Base-by-base conservation (phyloP, 2,329 filamentous ascomycete genomes). In the Ceratocystis diversiconidia region DNA sequence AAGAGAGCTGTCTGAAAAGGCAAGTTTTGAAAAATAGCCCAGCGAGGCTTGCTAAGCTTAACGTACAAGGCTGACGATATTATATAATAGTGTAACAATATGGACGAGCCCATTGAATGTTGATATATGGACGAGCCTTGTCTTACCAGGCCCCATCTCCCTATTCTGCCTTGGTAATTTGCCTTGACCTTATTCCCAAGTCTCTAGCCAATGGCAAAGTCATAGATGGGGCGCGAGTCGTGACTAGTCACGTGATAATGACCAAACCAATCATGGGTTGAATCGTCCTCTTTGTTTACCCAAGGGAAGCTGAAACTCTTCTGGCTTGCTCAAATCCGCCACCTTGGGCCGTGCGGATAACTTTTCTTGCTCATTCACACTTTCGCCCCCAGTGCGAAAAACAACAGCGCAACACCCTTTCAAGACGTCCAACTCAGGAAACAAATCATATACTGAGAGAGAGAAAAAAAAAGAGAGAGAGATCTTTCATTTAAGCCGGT, bases 311-410 rank as follows among this genome's bases (percentile, higher is more conserved):
- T 32, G 52, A 28, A 30, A 30, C 52, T 7, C 22, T 57, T 41
- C 36, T 41, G 36, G 22, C 52, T 32, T 57, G 22, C 8, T 30
- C 52, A 57, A 32, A 32, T 12, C 52, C 52, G 28, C 52, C 22
- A 32, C 52, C 15, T 15, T 17, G 52, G 61, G 57, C 65, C 65
- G 50, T 63, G 65, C 65, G 61, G 57, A 66, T 36, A 60, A 46
- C 32, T 63, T 63, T 61, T 57, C 52, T 63, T 43, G 22, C 61
- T 63, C 41, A 66, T 60, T 55, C 52, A 66, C 60, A 41, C 22
- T 61, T 36, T 41, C 36, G 5, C 6, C 59, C 65, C 65, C 65
- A 67, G 65, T 67, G 65, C 65, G 65, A 67, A 67, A 63, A 67
- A 62, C 32, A 46, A 43, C 43, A 36, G 19, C 57, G 22, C 59